These are phyloP conservation scores for Oldenlandia corymbosa DNA, from an alignment of 257 asterid species.

Conservation along the genomic window DNA sequence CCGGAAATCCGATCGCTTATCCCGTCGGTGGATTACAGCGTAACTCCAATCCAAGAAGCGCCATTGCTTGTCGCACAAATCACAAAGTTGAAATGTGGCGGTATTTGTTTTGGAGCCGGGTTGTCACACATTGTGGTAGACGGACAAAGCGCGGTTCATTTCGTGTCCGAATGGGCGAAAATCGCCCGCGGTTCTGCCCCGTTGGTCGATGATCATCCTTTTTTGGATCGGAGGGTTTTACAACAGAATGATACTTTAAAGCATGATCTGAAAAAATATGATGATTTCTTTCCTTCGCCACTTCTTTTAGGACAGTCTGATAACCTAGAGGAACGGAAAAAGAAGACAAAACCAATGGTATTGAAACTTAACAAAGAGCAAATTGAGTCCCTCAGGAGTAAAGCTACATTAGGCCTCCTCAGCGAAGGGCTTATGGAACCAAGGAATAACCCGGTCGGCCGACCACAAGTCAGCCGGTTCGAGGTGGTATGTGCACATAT, in stretches of 20 bases:
- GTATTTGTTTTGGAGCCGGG: conserved; percentile 15
- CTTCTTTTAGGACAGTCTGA: conserved; percentile 12
- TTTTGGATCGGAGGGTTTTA: conserved; percentile 6
- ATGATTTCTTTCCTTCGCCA: conserved; percentile 10
- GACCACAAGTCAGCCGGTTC: conserved; percentile 21
- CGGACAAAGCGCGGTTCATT: conserved; percentile 19
- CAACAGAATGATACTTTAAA: background rate
- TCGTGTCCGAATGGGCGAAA: conserved; percentile 20
- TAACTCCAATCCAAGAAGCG: conserved; percentile 9
- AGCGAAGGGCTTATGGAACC: conserved; percentile 8
- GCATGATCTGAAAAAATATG: background rate
- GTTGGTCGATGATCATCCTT: conserved; percentile 11
- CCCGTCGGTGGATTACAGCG: conserved; percentile 5
- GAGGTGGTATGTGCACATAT: conserved; percentile 23
- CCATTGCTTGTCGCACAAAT: conserved; percentile 13
- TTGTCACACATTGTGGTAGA: conserved; percentile 14
- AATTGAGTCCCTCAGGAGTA: conserved; percentile 9
- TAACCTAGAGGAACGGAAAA: conserved; percentile 17
- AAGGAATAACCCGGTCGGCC: too few species aligned
- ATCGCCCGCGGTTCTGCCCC: conserved; percentile 22
- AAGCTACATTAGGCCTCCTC: conserved; percentile 11
- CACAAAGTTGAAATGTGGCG: conserved; percentile 25
- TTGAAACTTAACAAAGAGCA: conserved; percentile 18
- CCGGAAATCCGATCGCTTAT: conserved; percentile 34
- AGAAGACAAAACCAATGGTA: conserved; percentile 10